These are phyloP conservation scores for Eimeria acervulina DNA, from an alignment of 169 alveolate species.

Conservation along the genomic window DNA sequence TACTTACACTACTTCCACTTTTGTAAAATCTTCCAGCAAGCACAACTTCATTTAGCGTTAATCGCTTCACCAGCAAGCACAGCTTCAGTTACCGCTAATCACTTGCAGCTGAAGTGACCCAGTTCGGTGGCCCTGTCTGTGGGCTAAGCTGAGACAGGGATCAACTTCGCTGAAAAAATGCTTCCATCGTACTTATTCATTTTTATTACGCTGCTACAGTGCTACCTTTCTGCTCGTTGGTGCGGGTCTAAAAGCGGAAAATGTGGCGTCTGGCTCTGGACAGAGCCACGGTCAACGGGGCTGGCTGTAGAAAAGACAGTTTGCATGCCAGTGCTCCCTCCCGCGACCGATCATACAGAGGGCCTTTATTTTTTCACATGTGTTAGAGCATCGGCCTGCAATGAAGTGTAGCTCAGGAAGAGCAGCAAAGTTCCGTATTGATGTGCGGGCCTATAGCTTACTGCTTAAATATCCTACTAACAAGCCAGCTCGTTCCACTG, in stretches of 20 bases:
- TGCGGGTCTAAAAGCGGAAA: neutral
- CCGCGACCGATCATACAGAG: neutral
- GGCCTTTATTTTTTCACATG: neutral
- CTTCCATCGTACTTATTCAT: neutral
- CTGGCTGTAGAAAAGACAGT: constrained; percentile 7
- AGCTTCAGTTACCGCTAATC: neutral
- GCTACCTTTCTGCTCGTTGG: neutral
- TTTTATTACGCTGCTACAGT: neutral
- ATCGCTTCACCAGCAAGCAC: neutral
- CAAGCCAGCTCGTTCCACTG: neutral
- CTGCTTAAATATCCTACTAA: neutral
- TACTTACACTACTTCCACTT: neutral
- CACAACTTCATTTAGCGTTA: neutral
- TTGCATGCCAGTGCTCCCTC: neutral
- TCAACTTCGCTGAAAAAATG: neutral
- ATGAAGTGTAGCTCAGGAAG: constrained; percentile 14
- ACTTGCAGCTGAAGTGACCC: constrained; percentile 10
- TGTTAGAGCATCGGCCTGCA: neutral
- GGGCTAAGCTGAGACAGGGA: neutral
- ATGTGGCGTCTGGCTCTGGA: neutral
- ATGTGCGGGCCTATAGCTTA: neutral
- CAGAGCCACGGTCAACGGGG: constrained; percentile 31
- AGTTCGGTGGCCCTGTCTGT: constrained; percentile 16
- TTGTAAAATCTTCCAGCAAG: neutral
- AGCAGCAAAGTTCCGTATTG: neutral